These are phyloP conservation scores for Nakazawaea wickerhamii DNA, from an alignment of 805 yeast species.

Conservation along the genomic window DNA sequence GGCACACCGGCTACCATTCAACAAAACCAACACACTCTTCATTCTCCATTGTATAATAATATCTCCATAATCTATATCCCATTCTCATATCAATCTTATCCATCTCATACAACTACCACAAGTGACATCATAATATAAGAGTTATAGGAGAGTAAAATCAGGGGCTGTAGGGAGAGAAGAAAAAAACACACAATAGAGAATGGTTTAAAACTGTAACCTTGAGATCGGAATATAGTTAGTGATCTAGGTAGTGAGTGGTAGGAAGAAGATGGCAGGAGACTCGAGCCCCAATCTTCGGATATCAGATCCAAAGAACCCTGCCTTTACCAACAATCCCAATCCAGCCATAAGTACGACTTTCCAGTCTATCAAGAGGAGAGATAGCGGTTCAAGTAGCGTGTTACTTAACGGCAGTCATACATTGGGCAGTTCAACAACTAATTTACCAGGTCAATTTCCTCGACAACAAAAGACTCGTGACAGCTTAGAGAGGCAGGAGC, in stretches of 20 bases:
- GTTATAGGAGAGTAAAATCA: too few relatives aligned
- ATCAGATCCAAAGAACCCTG: neutral
- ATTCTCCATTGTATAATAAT: too few relatives aligned
- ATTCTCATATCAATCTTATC: too few relatives aligned
- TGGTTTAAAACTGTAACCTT: too few relatives aligned
- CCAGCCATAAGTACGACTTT: conserved; percentile 3
- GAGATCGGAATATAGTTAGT: too few relatives aligned
- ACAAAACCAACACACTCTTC: too few relatives aligned
- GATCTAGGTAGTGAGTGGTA: too few relatives aligned
- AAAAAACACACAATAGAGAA: too few relatives aligned
- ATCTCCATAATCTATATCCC: too few relatives aligned
- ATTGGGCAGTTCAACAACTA: neutral
- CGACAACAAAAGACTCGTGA: conserved; percentile 2
- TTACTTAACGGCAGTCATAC: neutral
- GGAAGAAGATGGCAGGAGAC: neutral
- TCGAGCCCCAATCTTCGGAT: neutral
- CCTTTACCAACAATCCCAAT: neutral
- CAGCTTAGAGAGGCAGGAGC: neutral
- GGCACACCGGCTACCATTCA: too few relatives aligned
- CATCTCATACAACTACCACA: too few relatives aligned
- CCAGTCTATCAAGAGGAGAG: conserved; percentile 9
- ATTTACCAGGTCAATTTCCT: neutral
- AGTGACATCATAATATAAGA: too few relatives aligned
- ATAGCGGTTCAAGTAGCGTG: conserved; percentile 2
- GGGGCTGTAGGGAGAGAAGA: neutral